A percentile compares a stretch with the other conserved stretches of the same genome.
phyloP scores from a whole-genome alignment of 257 asterid species.

The Misopates orontium region DNA sequence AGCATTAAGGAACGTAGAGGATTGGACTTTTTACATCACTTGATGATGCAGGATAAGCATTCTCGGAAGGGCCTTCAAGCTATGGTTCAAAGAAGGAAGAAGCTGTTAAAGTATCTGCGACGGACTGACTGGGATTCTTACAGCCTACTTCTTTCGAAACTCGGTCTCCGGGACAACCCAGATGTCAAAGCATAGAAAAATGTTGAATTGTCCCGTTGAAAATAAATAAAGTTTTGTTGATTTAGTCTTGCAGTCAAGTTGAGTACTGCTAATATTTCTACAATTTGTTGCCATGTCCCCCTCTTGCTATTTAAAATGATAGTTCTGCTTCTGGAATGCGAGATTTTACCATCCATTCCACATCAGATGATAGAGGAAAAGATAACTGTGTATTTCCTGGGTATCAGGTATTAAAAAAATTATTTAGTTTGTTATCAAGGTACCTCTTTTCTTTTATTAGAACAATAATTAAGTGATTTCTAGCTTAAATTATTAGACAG shows the following conservation, averaged over 20 bases:
- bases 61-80: conserved; percentile 71
- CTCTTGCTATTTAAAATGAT: conserved; percentile 4
- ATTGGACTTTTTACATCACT: background rate
- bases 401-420: too few relatives aligned
- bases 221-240: too few relatives aligned
- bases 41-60: conserved; percentile 73
- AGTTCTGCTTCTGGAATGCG: background rate
- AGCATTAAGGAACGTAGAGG: too few relatives aligned
- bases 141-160: conserved; percentile 66
- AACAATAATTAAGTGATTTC: too few relatives aligned
- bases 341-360: conserved; percentile 5
- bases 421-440: conserved; percentile 1
- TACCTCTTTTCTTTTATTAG: background rate
- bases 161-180: conserved; percentile 77
- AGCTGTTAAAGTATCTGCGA: conserved; percentile 66
- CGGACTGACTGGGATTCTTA: conserved; percentile 86
- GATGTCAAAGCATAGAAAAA: conserved; percentile 49
- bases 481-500: too few relatives aligned
- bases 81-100: conserved; percentile 81
- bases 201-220: background rate
- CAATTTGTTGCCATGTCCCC: background rate
- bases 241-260: conserved; percentile 2
- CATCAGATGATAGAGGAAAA: conserved; percentile 5
- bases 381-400: too few relatives aligned
- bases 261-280: background rate